Evolutionary conservation across 306 rosid genomes (phyloP).

Genomic region (Lathyrus aphaca): DNA sequence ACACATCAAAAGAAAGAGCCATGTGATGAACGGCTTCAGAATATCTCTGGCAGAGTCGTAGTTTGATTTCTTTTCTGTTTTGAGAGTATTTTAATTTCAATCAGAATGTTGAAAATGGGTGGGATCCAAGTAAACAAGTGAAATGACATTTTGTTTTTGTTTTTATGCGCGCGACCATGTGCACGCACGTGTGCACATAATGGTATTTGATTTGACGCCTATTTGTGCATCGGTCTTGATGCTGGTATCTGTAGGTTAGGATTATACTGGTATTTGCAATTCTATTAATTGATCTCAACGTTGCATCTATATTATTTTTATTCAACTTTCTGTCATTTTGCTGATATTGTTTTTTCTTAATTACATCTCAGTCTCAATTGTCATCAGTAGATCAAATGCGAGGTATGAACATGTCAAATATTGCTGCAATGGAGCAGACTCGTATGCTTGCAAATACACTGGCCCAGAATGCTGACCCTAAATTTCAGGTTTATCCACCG

Average conservation of each 20-base stretch:
- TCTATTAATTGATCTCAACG: slow-evolving; percentile 6
- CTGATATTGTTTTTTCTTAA: slow-evolving; percentile 21
- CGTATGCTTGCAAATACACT: slow-evolving; percentile 93
- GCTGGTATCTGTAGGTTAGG: slow-evolving; percentile 8
- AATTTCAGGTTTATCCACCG: slow-evolving; percentile 78
- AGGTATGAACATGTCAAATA: slow-evolving; percentile 64
- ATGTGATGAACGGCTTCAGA: slow-evolving; percentile 26
- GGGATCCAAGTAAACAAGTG: slow-evolving; percentile 14
- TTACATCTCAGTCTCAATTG: slow-evolving; percentile 71
- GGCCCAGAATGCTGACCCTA: slow-evolving; percentile 91
- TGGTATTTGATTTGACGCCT: no score
- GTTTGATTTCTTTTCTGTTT: slow-evolving; percentile 27
- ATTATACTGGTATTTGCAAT: slow-evolving; percentile 19
- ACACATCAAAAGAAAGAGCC: slow-evolving; percentile 16
- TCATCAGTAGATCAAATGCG: slow-evolving; percentile 69
- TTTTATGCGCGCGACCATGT: background rate
- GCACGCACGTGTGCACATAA: no score
- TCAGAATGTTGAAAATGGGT: slow-evolving; percentile 25
- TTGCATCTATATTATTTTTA: slow-evolving; percentile 3
- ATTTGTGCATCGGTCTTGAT: background rate
- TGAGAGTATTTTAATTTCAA: slow-evolving; percentile 16
- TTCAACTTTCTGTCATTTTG: slow-evolving; percentile 14
- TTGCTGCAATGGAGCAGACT: slow-evolving; percentile 93
- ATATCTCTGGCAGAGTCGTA: slow-evolving; percentile 6
- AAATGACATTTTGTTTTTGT: background rate